Evolutionary conservation across 2,329 filamentous ascomycete genomes (phyloP), one percentile per base, ranked within the genome.

Genomic region (Neopestalotiopsis sp.): DNA sequence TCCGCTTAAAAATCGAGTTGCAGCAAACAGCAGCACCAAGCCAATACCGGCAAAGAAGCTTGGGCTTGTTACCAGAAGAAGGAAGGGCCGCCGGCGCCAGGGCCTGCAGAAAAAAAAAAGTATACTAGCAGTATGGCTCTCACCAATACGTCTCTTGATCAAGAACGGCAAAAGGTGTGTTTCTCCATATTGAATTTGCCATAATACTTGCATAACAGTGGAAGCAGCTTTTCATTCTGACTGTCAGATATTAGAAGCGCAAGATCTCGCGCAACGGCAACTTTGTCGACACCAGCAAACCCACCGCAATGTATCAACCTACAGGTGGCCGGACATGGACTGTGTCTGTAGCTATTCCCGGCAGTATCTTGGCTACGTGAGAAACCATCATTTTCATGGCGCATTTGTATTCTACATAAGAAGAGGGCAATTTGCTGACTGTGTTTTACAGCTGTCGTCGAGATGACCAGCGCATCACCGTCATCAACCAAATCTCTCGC

Each of bases 401-500:
- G 1, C 14, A 17, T 20, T 24, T 4, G 32, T 13, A 42, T 40
- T 28, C 17, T 30, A 1, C 7, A 20, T 12, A 24, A 9, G 24
- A 24, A 24, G 2, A 24, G 9, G 7, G 3, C 13, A 10, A n/a
- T 56, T 61, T 38, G 49, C 9, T 68, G 6, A 64, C 64, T 10
- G 72, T 4, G 68, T 28, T n/a, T 49, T 64, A 63, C 73, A 94
- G 92, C 77, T 90, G 91, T 49, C 84, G 89, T 69, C 92, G 91
- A 10, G 89, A 91, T 71, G 93, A 97, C 70, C 90, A 93, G 76
- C 91, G 94, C 77, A 94, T 91, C 45, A 86, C 87, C 62, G 85
- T 92, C 62, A 91, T 91, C 1, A 92, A 90, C 7, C 90, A 92
- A 72, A 90, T 97, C 66, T 94, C 94, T 5, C 92, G 94, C 66